These are phyloP conservation scores for Pseudocercospora fuligena DNA, from an alignment of 2,329 filamentous ascomycete species.

Conservation along the genomic window DNA sequence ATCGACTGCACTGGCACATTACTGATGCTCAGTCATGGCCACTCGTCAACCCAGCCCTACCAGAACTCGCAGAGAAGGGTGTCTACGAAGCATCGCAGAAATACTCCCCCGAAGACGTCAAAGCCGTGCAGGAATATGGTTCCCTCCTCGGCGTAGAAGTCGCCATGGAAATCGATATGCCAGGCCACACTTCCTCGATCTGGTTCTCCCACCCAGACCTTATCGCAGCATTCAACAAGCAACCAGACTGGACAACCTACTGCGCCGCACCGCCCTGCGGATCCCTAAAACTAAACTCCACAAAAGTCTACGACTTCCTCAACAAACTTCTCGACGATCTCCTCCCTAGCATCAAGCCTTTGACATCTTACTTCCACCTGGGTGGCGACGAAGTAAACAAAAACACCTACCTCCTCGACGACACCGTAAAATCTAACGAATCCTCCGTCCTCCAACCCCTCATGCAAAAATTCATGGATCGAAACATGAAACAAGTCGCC, in stretches of 20 bases:
- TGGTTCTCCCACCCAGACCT: constrained; percentile 71
- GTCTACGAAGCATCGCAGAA: constrained; percentile 70
- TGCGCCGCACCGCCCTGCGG: constrained; percentile 61
- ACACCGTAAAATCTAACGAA: constrained; percentile 70
- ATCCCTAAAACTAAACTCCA: constrained; percentile 76
- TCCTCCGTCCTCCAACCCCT: constrained; percentile 70
- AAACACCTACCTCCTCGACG: constrained; percentile 75
- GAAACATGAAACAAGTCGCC: constrained; percentile 68
- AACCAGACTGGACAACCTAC: constrained; percentile 59
- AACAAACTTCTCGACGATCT: constrained; percentile 75
- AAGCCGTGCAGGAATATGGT: constrained; percentile 72
- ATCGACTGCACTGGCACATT: constrained; percentile 78
- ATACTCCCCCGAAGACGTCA: constrained; percentile 70
- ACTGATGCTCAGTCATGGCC: constrained; percentile 89
- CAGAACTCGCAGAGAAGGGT: constrained; percentile 72
- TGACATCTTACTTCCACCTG: constrained; percentile 78
- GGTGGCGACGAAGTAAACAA: constrained; percentile 86
- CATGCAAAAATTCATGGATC: constrained; percentile 76
- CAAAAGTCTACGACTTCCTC: constrained; percentile 72
- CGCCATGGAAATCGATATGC: constrained; percentile 79
- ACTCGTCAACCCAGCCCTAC: constrained; percentile 75
- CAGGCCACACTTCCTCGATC: constrained; percentile 75
- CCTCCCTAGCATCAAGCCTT: constrained; percentile 71
- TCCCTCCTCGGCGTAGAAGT: constrained; percentile 70
- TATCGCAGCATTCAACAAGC: constrained; percentile 65